Base-by-base conservation (phyloP, 805 yeast genomes). In the Wickerhamomyces alni region DNA sequence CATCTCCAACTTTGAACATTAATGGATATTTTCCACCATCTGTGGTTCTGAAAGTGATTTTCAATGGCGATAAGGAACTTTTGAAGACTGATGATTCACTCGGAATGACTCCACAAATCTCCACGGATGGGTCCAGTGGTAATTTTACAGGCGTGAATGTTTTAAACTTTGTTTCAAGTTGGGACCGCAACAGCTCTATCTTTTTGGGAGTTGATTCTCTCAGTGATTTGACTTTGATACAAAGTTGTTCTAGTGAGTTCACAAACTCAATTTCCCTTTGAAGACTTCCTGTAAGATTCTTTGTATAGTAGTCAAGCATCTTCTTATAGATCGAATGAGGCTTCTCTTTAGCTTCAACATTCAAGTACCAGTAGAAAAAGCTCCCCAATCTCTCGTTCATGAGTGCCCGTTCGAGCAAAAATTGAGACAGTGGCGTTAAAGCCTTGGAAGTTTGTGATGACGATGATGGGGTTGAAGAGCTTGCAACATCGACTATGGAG, bases 1-100 rank as follows among this genome's bases (percentile, higher is more conserved):
- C 99, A 59, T 68, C 99, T 12, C 99, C 99, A 37, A 85, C 84
- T 60, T 93, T 93, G 64, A 87, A 91, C 83, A 93, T 91, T 28
- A 93, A 65, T 6, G 94, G 79, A 58, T 87, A 93, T 38, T 63
- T 66, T 0, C 58, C 62, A 2, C 72, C 75, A 9, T 62, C 62
- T 2, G 54, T 57, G 1, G 93, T 81, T 49, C 74, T 79, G 57
- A 93, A 81, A 0, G 87, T 75, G 33, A 93, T 72, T 55, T 88
- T 87, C 39, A 93, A 66, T 1, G 99, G 99, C 8, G 91, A 80
- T 54, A 93, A 67, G 19, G 95, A 85, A 44, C 95, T 82, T 58
- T 93, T 94, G 66, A 93, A 93, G 5, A 93, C 97, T 9, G 81
- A 73, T 6, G 88, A 82, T 46, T 84, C 85, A 30, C 78, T 83